Evolutionary conservation across 2,329 filamentous ascomycete species (phyloP).

Genomic region (Penicillium griseofulvum): DNA sequence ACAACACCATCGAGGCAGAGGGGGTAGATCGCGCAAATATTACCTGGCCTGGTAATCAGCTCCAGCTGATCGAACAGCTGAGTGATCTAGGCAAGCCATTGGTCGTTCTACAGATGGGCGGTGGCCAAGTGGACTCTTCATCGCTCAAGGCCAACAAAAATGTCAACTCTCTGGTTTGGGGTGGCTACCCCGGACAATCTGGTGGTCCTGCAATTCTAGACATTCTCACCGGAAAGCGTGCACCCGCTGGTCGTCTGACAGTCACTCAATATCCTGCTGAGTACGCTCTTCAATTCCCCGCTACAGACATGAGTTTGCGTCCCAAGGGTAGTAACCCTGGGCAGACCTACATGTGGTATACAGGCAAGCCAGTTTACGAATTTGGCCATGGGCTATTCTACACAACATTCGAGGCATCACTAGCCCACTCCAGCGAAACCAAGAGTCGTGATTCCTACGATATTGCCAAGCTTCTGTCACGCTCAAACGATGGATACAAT

Average conservation of each 20-base stretch:
- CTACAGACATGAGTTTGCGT: conserved; percentile 43
- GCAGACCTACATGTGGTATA: conserved; percentile 48
- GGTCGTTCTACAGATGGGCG: conserved; percentile 45
- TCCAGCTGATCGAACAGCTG: conserved; percentile 41
- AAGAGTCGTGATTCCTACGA: conserved; percentile 25
- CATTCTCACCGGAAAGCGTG: conserved; percentile 42
- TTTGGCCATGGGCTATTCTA: conserved; percentile 49
- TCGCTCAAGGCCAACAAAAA: conserved; percentile 39
- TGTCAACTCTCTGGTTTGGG: conserved; percentile 45
- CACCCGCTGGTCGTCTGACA: conserved; percentile 43
- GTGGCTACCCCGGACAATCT: conserved; percentile 46
- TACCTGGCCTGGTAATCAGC: conserved; percentile 44
- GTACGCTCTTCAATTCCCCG: conserved; percentile 44
- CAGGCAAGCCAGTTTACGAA: conserved; percentile 38
- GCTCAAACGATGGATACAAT: conserved; percentile 24
- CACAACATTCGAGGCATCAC: conserved; percentile 37
- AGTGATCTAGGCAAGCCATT: conserved; percentile 39
- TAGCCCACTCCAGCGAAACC: background rate
- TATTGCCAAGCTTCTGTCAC: conserved; percentile 35
- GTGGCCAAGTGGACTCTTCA: conserved; percentile 45
- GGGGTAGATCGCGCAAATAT: conserved; percentile 42
- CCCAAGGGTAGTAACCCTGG: conserved; percentile 41
- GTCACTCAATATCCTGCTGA: conserved; percentile 40
- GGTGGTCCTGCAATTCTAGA: conserved; percentile 44
- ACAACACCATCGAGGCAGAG: conserved; percentile 44